phyloP scores from a whole-genome alignment of 371 early-diverging fungal species.

The Mortierella sp. region DNA sequence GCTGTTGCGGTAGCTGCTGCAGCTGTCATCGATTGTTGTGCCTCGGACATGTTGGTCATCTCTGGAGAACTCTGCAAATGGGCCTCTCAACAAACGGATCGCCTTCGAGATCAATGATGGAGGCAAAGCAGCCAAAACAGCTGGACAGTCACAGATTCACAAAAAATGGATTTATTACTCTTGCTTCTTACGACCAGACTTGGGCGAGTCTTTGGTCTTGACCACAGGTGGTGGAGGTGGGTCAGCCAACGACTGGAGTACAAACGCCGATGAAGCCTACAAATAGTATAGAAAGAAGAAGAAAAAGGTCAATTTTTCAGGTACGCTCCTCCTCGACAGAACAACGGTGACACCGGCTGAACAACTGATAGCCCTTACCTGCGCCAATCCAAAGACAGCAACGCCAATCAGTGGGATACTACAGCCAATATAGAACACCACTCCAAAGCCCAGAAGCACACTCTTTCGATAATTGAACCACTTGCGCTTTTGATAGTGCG shows the following conservation, averaged over 20 bases:
- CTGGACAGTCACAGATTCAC: not conserved
- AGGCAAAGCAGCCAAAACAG: too few relatives aligned
- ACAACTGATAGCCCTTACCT: conserved; percentile 23
- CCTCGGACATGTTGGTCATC: too few relatives aligned
- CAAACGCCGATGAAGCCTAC: conserved; percentile 63
- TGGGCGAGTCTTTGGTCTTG: conserved; percentile 15
- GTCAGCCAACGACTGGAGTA: conserved; percentile 64
- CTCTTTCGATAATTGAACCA: conserved; percentile 74
- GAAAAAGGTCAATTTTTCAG: not conserved
- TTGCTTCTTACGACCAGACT: conserved; percentile 15
- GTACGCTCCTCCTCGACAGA: not conserved
- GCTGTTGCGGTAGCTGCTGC: not conserved
- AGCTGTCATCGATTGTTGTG: not conserved
- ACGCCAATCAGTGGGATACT: conserved; percentile 65
- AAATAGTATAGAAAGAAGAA: not conserved
- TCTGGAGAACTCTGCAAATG: too few relatives aligned
- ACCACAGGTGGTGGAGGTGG: conserved; percentile 57
- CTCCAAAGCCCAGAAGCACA: conserved; percentile 70
- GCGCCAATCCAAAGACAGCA: conserved; percentile 65
- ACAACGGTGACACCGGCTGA: too few relatives aligned
- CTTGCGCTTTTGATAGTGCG: conserved; percentile 58
- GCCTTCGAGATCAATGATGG: not conserved
- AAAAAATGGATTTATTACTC: conserved; percentile 5
- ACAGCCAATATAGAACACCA: conserved; percentile 64
- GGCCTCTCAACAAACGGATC: too few relatives aligned